Percentiles rank a stretch among this genome's conserved stretches.
Evolutionary conservation across 176 grass and related monocot genomes (phyloP).

Genomic region (Oryza glumipatula): DNA sequence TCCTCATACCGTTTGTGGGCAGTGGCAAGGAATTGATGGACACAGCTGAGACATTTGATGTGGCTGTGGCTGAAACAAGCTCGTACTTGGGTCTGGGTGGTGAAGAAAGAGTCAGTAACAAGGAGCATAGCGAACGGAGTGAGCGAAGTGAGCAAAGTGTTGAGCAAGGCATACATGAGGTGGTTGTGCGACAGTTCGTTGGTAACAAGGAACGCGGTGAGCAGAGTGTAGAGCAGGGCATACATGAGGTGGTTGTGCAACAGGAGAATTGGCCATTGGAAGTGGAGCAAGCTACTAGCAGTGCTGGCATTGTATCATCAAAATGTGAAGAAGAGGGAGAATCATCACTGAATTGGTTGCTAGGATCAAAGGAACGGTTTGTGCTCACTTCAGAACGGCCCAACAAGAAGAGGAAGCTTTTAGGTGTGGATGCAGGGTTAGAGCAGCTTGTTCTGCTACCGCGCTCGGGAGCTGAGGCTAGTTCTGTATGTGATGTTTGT

Average conservation of each 20-base stretch:
- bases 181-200: constrained; percentile 53
- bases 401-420: constrained; percentile 95
- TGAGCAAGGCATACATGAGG: constrained; percentile 49
- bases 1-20: constrained; percentile 54
- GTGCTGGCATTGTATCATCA: constrained; percentile 19
- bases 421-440: constrained; percentile 83
- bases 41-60: constrained; percentile 44
- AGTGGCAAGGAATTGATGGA: constrained; percentile 20
- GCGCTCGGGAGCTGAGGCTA: constrained; percentile 35
- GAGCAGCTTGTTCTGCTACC: constrained; percentile 79
- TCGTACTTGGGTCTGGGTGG: constrained; percentile 54
- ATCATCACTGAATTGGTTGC: constrained; percentile 50
- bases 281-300: constrained; percentile 34
- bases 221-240: constrained; percentile 35
- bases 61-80: constrained; percentile 55
- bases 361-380: constrained; percentile 70
- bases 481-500: constrained; percentile 71
- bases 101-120: constrained; percentile 45
- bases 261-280: constrained; percentile 36
- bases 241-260: constrained; percentile 35
- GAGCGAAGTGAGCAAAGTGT: constrained; percentile 7
- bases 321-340: constrained; percentile 27
- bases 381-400: constrained; percentile 91
- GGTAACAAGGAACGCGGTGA: constrained; percentile 36
- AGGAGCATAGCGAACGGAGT: constrained; percentile 34